A percentile compares a stretch with the other conserved stretches of the same genome.
These are phyloP conservation scores for Curvularia spicifera DNA, from an alignment of 2,329 filamentous ascomycete species.

Conservation along the genomic window DNA sequence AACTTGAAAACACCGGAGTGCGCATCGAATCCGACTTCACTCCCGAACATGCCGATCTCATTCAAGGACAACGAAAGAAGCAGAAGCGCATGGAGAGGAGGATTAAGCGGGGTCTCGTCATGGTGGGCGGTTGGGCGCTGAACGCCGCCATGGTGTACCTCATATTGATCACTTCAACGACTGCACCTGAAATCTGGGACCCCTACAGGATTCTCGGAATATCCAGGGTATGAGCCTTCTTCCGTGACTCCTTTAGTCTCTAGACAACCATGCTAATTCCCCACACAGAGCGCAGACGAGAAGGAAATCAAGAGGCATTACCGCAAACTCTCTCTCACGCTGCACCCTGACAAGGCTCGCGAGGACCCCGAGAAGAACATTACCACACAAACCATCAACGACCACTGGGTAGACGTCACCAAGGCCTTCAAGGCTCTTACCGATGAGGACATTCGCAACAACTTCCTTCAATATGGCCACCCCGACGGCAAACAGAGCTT, in stretches of 20 bases:
- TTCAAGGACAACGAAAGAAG: constrained; percentile 80
- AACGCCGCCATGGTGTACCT: constrained; percentile 94
- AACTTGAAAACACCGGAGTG: constrained; percentile 79
- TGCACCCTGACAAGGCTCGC: constrained; percentile 90
- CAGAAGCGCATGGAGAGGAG: constrained; percentile 90
- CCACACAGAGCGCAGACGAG: constrained; percentile 74
- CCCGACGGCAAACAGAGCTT: constrained; percentile 98
- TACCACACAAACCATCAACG: constrained; percentile 82
- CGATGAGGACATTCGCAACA: constrained; percentile 95
- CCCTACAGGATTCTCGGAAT: constrained; percentile 94
- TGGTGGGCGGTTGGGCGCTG: constrained; percentile 76
- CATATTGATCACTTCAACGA: constrained; percentile 77
- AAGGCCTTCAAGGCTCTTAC: constrained; percentile 98
- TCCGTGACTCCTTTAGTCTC: neutral
- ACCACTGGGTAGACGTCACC: constrained; percentile 90
- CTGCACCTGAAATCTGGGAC: constrained; percentile 84
- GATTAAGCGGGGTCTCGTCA: constrained; percentile 81
- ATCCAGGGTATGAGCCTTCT: constrained; percentile 66
- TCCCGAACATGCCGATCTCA: constrained; percentile 81
- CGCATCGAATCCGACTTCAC: constrained; percentile 83
- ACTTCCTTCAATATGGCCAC: constrained; percentile 94
- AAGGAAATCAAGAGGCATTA: constrained; percentile 93
- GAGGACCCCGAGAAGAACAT: constrained; percentile 87
- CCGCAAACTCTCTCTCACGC: constrained; percentile 81
- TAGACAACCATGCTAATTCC: constrained; percentile 26